These are phyloP conservation scores for Verticillium isaacii DNA, from an alignment of 2,329 filamentous ascomycete species.

Conservation along the genomic window DNA sequence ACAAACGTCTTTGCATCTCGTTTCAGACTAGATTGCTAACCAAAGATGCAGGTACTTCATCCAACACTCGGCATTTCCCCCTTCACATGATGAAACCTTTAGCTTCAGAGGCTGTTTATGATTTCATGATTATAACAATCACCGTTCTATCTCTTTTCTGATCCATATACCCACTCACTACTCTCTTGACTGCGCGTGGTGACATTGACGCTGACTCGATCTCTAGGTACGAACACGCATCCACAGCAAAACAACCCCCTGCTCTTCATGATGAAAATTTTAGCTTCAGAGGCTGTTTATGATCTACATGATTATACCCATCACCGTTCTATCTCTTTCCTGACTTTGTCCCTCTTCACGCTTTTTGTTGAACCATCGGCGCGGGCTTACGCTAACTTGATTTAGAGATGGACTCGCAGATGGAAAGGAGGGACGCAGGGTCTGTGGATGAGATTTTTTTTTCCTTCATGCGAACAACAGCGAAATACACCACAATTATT, in stretches of 20 bases:
- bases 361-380: not conserved
- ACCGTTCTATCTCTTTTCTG: constrained; percentile 22
- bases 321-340: constrained; percentile 24
- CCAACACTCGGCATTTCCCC: not conserved
- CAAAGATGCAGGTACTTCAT: not conserved
- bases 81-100: constrained; percentile 6
- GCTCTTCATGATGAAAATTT: constrained; percentile 31
- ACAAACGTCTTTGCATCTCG: constrained; percentile 8
- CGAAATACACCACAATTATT: not conserved
- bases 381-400: not conserved
- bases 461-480: not conserved
- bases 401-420: not conserved
- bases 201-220: not conserved
- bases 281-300: constrained; percentile 44
- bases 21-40: constrained; percentile 5
- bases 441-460: not conserved
- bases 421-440: not conserved
- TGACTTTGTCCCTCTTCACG: constrained; percentile 3
- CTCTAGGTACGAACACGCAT: not conserved
- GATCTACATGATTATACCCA: constrained; percentile 32
- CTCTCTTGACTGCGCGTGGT: not conserved
- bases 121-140: constrained; percentile 33
- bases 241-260: not conserved
- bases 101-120: constrained; percentile 45
- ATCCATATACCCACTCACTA: not conserved